A percentile compares a stretch with the other conserved stretches of the same genome.
Evolutionary conservation across 2,329 filamentous ascomycete genomes (phyloP).

Genomic region (Stagonosporopsis chrysanthemi): DNA sequence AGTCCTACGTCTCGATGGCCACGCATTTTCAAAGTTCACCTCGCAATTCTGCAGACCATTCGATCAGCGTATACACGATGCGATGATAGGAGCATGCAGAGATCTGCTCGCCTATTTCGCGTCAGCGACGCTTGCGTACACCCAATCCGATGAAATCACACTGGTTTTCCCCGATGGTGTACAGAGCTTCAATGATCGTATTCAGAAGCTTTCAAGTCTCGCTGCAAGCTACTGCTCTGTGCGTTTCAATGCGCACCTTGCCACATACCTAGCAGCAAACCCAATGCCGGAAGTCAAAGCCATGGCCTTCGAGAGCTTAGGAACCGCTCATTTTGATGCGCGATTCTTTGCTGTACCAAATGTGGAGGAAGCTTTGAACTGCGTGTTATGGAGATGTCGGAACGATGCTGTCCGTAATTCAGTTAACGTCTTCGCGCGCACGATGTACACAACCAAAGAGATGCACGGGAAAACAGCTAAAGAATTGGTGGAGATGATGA

Average conservation of each 20-base stretch:
- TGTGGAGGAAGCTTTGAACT: slow-evolving; percentile 39
- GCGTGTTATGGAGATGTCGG: slow-evolving; percentile 42
- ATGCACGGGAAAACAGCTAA: slow-evolving; percentile 36
- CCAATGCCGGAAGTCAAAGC: slow-evolving; percentile 32
- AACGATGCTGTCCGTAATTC: slow-evolving; percentile 43
- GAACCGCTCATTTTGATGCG: slow-evolving; percentile 41
- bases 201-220: slow-evolving; percentile 42
- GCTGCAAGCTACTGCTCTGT: slow-evolving; percentile 41
- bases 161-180: slow-evolving; percentile 41
- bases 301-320: slow-evolving; percentile 22
- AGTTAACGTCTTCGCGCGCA: slow-evolving; percentile 37
- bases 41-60: slow-evolving; percentile 39
- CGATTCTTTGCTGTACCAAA: slow-evolving; percentile 38
- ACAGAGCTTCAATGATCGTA: slow-evolving; percentile 36
- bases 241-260: slow-evolving; percentile 37
- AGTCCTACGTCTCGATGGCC: slow-evolving; percentile 42
- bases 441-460: slow-evolving; percentile 33
- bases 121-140: slow-evolving; percentile 41
- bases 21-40: slow-evolving; percentile 43
- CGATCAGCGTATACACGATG: slow-evolving; percentile 42
- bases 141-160: slow-evolving; percentile 46
- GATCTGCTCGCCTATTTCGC: slow-evolving; percentile 40
- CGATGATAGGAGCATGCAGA: slow-evolving; percentile 37
- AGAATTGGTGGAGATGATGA: slow-evolving; percentile 37
- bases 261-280: slow-evolving; percentile 14